These are phyloP conservation scores for Cercospora nicotianae DNA, from an alignment of 2,329 filamentous ascomycete genomes.

Conservation along the genomic window DNA sequence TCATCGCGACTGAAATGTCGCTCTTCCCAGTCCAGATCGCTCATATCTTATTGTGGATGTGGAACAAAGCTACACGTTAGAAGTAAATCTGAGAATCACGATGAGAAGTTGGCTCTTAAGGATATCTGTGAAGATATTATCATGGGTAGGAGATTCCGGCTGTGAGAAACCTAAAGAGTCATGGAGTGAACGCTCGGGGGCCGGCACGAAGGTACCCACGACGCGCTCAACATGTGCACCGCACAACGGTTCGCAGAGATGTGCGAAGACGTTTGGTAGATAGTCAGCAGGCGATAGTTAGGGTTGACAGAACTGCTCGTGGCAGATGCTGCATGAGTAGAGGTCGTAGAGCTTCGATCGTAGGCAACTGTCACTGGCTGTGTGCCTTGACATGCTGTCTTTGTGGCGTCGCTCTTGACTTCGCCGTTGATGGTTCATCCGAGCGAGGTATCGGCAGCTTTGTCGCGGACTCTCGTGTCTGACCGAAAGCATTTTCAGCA, in stretches of 20 bases:
- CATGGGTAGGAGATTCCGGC: neutral
- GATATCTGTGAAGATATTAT: neutral
- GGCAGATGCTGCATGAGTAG: neutral
- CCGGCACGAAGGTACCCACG: neutral
- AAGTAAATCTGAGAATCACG: neutral
- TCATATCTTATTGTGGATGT: conserved; percentile 1
- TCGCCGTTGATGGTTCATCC: neutral
- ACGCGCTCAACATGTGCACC: neutral
- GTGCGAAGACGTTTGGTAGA: neutral
- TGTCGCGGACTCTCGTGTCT: neutral
- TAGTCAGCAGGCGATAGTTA: neutral
- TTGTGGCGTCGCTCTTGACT: neutral
- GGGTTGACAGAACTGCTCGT: neutral
- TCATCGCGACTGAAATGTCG: neutral
- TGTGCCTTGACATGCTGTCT: neutral
- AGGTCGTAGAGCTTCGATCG: neutral
- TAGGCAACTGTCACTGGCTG: neutral
- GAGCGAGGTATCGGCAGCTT: neutral
- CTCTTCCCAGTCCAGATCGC: conserved; percentile 4
- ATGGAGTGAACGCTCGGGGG: neutral
- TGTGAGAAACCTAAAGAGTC: neutral
- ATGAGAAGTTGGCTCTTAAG: neutral
- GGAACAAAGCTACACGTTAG: neutral
- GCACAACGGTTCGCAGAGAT: neutral
- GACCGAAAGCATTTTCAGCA: neutral